Conservation (phyloP, 768 basidiomycete species). For the Saitozyma podzolica region DNA sequence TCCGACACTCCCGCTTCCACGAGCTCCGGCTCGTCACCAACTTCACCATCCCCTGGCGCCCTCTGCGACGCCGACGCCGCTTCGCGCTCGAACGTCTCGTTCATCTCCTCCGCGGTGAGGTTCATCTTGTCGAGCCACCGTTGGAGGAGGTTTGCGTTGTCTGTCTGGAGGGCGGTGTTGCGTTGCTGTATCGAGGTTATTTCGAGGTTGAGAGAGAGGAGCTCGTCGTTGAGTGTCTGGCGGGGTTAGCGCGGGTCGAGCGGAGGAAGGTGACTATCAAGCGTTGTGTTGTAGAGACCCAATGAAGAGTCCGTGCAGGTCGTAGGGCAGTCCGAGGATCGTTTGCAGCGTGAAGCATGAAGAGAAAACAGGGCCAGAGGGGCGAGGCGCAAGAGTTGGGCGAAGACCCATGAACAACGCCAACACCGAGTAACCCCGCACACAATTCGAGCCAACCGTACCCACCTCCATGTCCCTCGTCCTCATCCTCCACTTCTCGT, state of each 20-base stretch:
- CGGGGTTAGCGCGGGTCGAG: constrained; percentile 8
- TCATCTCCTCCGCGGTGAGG: constrained; percentile 88
- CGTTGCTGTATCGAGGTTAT: constrained; percentile 84
- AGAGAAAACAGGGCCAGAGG: background rate
- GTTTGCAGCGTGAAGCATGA: background rate
- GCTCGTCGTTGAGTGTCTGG: constrained; percentile 92
- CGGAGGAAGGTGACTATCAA: constrained; percentile 2
- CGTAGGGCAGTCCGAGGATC: background rate
- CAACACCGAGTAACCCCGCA: too few species aligned
- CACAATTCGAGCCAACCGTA: background rate
- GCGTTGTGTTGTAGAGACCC: background rate
- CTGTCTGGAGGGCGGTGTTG: constrained; percentile 79
- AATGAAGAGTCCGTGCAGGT: background rate
- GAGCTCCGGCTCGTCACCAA: background rate
- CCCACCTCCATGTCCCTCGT: constrained; percentile 82
- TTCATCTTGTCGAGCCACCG: constrained; percentile 97
- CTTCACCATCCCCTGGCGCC: background rate
- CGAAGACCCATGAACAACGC: too few species aligned
- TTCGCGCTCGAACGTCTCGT: constrained; percentile 63
- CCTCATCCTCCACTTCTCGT: constrained; percentile 61
- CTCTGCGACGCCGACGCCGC: background rate
- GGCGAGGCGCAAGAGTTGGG: background rate
- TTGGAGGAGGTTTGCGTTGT: constrained; percentile 92
- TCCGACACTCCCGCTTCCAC: constrained; percentile 1
- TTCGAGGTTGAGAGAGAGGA: constrained; percentile 86